These are phyloP conservation scores for Penicillium pancosmium DNA, from an alignment of 495 filamentous ascomycete genomes.

Conservation along the genomic window DNA sequence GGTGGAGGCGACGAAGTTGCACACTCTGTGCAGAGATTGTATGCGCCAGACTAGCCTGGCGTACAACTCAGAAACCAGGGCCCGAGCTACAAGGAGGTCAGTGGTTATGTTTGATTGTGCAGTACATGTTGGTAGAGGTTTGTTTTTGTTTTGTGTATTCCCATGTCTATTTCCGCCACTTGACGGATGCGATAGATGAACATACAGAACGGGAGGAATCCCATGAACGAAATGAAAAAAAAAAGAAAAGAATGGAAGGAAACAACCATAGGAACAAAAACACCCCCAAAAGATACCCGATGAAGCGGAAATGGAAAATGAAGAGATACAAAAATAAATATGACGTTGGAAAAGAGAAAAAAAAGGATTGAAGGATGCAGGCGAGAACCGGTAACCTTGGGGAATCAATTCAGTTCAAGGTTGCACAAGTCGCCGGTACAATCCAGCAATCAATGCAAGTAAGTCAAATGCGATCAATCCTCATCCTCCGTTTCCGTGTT, in stretches of 20 bases:
- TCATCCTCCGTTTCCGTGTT: constrained; percentile 79
- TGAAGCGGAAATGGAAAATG: constrained; percentile 11
- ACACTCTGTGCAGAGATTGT: neutral
- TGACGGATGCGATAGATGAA: constrained; percentile 19
- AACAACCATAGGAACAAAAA: constrained; percentile 4
- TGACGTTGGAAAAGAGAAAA: constrained; percentile 1
- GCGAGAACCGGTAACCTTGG: constrained; percentile 1
- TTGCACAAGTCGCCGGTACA: constrained; percentile 25
- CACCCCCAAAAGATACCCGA: constrained; percentile 21
- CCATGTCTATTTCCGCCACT: constrained; percentile 21
- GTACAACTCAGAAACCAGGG: constrained; percentile 8
- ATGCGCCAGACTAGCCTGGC: neutral
- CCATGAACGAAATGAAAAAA: constrained; percentile 4
- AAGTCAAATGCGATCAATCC: constrained; percentile 35
- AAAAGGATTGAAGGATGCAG: neutral
- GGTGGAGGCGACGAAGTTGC: neutral
- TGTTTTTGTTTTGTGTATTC: constrained; percentile 13
- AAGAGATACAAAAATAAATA: constrained; percentile 10
- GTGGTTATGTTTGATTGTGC: constrained; percentile 1
- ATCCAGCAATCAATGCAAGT: constrained; percentile 32
- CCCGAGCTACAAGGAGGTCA: neutral
- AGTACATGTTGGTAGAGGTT: constrained; percentile 1
- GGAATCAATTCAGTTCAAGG: constrained; percentile 17
- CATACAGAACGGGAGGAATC: constrained; percentile 15
- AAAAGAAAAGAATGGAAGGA: neutral